phyloP scores from a whole-genome alignment of 2,329 filamentous ascomycete species.

The Macrophomina pseudophaseolina region DNA sequence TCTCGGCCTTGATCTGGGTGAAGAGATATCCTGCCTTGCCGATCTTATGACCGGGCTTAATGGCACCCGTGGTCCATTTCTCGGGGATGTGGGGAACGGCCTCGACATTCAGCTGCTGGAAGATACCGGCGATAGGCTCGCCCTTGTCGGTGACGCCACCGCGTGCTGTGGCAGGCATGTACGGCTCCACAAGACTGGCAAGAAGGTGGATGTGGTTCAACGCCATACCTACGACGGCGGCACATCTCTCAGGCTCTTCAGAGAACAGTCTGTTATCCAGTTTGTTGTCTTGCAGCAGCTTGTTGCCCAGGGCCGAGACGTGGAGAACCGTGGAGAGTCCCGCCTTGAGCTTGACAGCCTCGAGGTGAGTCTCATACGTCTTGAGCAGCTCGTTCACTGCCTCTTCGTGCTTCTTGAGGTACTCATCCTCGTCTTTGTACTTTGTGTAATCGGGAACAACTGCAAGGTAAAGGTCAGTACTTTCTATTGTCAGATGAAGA shows the following conservation, averaged over 20 bases:
- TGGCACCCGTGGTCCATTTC: constrained; percentile 44
- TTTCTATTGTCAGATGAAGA: background rate
- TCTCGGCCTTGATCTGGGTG: constrained; percentile 79
- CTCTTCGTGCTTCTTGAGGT: constrained; percentile 54
- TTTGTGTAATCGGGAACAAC: constrained; percentile 70
- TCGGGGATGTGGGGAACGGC: constrained; percentile 64
- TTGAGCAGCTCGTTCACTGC: constrained; percentile 71
- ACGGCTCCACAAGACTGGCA: constrained; percentile 58
- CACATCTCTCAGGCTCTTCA: constrained; percentile 63
- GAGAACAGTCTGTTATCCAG: constrained; percentile 67
- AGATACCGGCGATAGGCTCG: constrained; percentile 56
- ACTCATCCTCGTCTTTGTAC: constrained; percentile 48
- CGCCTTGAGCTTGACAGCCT: constrained; percentile 72
- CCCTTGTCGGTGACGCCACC: constrained; percentile 24
- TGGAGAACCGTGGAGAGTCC: constrained; percentile 70
- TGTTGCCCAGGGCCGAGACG: constrained; percentile 65
- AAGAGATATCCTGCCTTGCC: constrained; percentile 82
- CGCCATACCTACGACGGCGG: constrained; percentile 53
- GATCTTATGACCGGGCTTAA: constrained; percentile 74
- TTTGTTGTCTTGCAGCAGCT: constrained; percentile 62
- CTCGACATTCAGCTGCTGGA: constrained; percentile 71
- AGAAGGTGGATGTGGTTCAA: constrained; percentile 32
- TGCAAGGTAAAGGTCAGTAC: background rate
- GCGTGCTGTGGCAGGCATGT: constrained; percentile 65
- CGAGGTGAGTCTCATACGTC: constrained; percentile 70